Conservation (phyloP, 371 early-diverging fungal genomes). For the Mucor piriformis region DNA sequence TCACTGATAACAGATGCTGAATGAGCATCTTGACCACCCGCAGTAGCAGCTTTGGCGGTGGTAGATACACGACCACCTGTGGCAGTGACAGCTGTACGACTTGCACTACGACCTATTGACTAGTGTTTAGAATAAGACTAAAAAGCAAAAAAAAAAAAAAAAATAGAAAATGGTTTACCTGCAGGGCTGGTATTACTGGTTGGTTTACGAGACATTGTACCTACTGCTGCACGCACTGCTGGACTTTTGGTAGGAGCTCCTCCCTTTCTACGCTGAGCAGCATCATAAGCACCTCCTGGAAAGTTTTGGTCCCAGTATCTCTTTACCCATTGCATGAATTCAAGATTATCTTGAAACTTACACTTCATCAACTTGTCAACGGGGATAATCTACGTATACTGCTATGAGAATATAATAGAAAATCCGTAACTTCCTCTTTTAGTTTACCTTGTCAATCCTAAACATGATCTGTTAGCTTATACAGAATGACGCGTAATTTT, state of each 20-base stretch:
- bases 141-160: too few relatives aligned
- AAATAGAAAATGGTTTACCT: too few relatives aligned
- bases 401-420: too few relatives aligned
- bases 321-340: slow-evolving; percentile 94
- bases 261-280: slow-evolving; percentile 77
- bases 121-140: neutral
- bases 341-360: slow-evolving; percentile 95
- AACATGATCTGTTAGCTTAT: neutral
- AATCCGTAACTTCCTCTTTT: too few relatives aligned
- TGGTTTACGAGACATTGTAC: neutral
- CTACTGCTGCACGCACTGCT: slow-evolving; percentile 23
- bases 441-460: slow-evolving; percentile 53
- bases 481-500: neutral
- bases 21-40: neutral
- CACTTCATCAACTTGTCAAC: slow-evolving; percentile 86
- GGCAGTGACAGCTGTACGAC: slow-evolving; percentile 17
- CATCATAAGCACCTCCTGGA: slow-evolving; percentile 84
- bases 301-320: slow-evolving; percentile 83
- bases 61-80: slow-evolving; percentile 29
- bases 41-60: slow-evolving; percentile 9
- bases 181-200: slow-evolving; percentile 4
- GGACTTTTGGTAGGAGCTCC: slow-evolving; percentile 52
- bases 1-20: slow-evolving; percentile 58
- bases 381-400: neutral
- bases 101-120: slow-evolving; percentile 31